Percentiles rank a stretch among this genome's conserved stretches.
These are phyloP conservation scores for Elongisporangium anandrum DNA, from an alignment of 352 stramenopile species.

Conservation along the genomic window DNA sequence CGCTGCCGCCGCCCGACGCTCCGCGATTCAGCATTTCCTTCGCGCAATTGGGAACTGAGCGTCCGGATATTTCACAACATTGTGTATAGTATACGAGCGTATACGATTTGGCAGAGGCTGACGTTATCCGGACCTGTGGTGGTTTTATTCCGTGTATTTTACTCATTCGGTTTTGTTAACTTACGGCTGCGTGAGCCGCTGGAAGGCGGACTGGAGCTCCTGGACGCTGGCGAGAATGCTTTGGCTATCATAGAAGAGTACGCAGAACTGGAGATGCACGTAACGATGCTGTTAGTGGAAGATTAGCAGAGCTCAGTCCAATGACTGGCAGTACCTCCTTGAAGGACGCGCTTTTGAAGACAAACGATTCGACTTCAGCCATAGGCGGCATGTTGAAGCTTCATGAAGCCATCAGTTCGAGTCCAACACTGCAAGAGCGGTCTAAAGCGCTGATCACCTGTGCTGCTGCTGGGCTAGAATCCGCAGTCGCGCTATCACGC, in stretches of 20 bases:
- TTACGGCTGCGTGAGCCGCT: conserved; percentile 13
- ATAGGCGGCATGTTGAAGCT: conserved; percentile 50
- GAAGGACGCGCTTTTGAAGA: conserved; percentile 49
- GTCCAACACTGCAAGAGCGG: not conserved
- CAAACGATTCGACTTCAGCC: conserved; percentile 40
- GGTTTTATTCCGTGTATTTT: not conserved
- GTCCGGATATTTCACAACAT: not conserved
- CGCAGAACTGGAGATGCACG: conserved; percentile 45
- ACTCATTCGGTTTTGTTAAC: not conserved
- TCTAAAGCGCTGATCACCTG: conserved; percentile 13
- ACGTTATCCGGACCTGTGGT: not conserved
- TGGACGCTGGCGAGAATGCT: conserved; percentile 23
- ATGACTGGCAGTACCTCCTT: conserved; percentile 29
- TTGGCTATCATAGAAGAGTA: conserved; percentile 41
- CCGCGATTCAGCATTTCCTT: not conserved
- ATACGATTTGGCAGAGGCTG: not conserved
- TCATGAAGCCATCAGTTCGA: not conserved
- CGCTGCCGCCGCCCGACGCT: conserved; percentile 4
- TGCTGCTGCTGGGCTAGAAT: conserved; percentile 38
- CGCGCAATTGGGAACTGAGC: not conserved
- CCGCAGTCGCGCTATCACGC: conserved; percentile 41
- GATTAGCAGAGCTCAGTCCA: not conserved
- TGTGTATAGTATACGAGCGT: conserved; percentile 1
- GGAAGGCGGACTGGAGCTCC: conserved; percentile 44
- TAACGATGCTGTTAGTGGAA: not conserved